Conservation (phyloP, 805 yeast species). For the Saccharomycopsis fibuligera region DNA sequence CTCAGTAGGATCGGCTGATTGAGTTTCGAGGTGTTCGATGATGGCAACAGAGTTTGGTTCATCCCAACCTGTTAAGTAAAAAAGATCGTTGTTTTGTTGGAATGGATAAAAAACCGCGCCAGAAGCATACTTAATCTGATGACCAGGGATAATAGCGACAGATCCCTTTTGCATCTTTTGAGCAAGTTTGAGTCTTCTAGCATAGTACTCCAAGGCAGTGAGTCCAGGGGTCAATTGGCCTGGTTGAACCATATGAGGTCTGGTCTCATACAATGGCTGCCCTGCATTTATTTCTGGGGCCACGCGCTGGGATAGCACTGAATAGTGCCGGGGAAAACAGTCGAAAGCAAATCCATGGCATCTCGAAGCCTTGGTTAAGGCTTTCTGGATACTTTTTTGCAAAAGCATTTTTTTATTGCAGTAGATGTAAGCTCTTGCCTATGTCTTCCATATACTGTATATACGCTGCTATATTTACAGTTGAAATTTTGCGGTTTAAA, state of each 20-base stretch:
- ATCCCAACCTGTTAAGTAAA: constrained; percentile 84
- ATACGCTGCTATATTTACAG: too few relatives aligned
- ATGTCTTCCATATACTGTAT: too few relatives aligned
- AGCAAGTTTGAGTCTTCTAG: constrained; percentile 59
- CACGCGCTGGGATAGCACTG: constrained; percentile 18
- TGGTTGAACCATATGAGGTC: constrained; percentile 64
- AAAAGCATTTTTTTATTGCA: too few relatives aligned
- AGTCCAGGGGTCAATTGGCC: constrained; percentile 91
- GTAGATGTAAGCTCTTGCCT: too few relatives aligned
- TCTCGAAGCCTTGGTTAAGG: not conserved
- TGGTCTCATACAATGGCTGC: constrained; percentile 81
- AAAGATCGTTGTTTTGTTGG: constrained; percentile 87
- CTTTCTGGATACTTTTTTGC: not conserved
- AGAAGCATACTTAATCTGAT: constrained; percentile 67
- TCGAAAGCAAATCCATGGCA: not conserved
- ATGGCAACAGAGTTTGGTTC: constrained; percentile 77
- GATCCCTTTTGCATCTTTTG: constrained; percentile 53
- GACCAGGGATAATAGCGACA: constrained; percentile 70
- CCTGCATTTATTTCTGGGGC: constrained; percentile 53
- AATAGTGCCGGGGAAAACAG: not conserved
- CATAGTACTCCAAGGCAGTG: constrained; percentile 71
- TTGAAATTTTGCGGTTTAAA: too few relatives aligned
- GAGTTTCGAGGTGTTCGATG: constrained; percentile 53
- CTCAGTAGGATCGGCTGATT: constrained; percentile 31
- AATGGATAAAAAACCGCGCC: constrained; percentile 90